Base-by-base conservation (phyloP, 768 basidiomycete genomes). In the Hysterangium stoloniferum region DNA sequence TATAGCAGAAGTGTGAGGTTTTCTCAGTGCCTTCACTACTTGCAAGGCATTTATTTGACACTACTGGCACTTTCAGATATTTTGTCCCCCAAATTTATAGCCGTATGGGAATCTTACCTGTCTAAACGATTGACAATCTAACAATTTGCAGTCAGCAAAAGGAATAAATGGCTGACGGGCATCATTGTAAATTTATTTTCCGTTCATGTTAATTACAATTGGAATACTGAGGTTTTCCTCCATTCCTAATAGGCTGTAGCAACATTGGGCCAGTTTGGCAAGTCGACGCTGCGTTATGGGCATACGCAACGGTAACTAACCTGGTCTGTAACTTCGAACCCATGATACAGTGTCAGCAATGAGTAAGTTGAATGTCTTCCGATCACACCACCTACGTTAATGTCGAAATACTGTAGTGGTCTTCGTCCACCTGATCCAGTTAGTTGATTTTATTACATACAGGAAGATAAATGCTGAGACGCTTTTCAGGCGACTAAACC, bases 71-170 rank as follows among this genome's bases (percentile, higher is more conserved):
- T 25, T 9, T 13, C 20, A 42, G 41, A 42, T 42, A 20, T 19
- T 42, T 42, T n/a, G 24, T 42, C 7, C 41, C 41, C n/a, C 41
- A 42, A 25, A 42, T 42, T n/a, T 42, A 27, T 22, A 42, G 15
- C n/a, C 12, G 41, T 42, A 15, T 25, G 41, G 11, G 19, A 8
- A 8, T 42, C 41, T 20, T 20, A 20, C 41, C 7, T n/a, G 2
- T 15, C 15, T 42, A n/a, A n/a, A n/a, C 8, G 6, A 11, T 13
- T 25, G n/a, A 20, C 11, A 34, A 9, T 34, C 41, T 24, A 11
- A 25, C 15, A 42, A 42, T 20, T 11, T n/a, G 15, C 41, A 42
- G 41, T 25, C 24, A 42, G 41, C 19, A 15, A 25, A 6, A 42
- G 28, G 19, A 42, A 4, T 27, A 42, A 42, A 24, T 6, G 5